phyloP scores from a whole-genome alignment of 108 stramenopile genomes.

The Discostella pseudostelligera region DNA sequence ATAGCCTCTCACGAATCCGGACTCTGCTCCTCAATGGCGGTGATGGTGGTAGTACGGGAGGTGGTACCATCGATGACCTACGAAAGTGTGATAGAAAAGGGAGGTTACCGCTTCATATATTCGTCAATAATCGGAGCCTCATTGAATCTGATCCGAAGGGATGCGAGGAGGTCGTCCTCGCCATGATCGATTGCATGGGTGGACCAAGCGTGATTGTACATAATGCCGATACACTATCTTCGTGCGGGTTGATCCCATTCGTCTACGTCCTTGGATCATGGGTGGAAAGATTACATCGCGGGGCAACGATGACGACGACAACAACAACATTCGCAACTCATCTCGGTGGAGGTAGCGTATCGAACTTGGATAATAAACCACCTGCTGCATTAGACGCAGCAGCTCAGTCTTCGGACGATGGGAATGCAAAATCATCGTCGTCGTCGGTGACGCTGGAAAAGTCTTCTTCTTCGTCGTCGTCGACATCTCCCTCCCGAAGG shows the following conservation, averaged over 20 bases:
- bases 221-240: conserved; percentile 14
- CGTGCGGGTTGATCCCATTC: conserved; percentile 33
- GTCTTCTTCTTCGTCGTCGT: background rate
- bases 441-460: too few species aligned
- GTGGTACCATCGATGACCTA: conserved; percentile 1
- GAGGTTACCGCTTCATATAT: conserved; percentile 31
- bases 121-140: conserved; percentile 24
- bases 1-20: conserved; percentile 14
- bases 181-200: conserved; percentile 29
- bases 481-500: background rate
- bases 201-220: conserved; percentile 28
- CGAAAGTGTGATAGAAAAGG: conserved; percentile 15
- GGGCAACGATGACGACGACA: background rate
- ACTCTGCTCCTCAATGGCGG: conserved; percentile 9
- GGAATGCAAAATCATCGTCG: background rate
- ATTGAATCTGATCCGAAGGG: conserved; percentile 20
- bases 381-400: background rate
- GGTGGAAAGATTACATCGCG: conserved; percentile 25
- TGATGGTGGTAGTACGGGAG: background rate
- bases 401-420: conserved; percentile 1
- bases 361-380: background rate
- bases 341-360: background rate
- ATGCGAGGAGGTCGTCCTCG: conserved; percentile 26
- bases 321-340: too few species aligned
- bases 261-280: conserved; percentile 28